Percentiles rank a stretch among this genome's conserved stretches.
Evolutionary conservation across 2,329 filamentous ascomycete genomes (phyloP).

Genomic region (Rhynchosporium graminicola): DNA sequence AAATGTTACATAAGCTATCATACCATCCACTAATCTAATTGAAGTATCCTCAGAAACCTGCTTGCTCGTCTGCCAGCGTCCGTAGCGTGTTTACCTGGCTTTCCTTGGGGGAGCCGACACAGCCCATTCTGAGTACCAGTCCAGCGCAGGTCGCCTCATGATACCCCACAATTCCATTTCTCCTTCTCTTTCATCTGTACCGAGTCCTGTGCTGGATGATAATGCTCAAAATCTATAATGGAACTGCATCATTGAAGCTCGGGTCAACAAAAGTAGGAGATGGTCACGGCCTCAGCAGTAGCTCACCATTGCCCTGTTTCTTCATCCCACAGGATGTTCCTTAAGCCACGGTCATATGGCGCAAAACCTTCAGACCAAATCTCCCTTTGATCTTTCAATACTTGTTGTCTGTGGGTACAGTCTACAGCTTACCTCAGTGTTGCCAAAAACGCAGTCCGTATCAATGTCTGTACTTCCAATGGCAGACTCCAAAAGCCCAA

Average conservation of each 20-base stretch:
- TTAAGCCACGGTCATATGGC: conserved; percentile 11
- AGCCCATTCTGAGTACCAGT: conserved; percentile 14
- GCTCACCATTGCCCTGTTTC: conserved; percentile 11
- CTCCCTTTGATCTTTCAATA: conserved; percentile 1
- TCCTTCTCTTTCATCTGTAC: conserved; percentile 11
- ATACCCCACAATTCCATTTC: conserved; percentile 17
- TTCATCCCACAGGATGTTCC: conserved; percentile 11
- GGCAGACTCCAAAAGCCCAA: conserved; percentile 14
- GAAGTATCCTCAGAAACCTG: too few relatives aligned
- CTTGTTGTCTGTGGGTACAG: neutral
- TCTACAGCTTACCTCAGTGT: conserved; percentile 1
- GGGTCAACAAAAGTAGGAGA: neutral
- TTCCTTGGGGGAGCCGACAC: conserved; percentile 5
- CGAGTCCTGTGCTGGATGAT: neutral
- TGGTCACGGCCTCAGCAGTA: neutral
- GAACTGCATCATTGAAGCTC: neutral
- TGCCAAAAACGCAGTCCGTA: conserved; percentile 4
- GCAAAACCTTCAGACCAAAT: conserved; percentile 13
- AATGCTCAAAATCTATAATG: conserved; percentile 17
- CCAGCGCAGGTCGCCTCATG: conserved; percentile 10
- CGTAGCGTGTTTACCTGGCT: neutral
- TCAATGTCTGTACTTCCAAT: neutral
- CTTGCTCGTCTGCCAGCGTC: neutral
- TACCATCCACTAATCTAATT: too few relatives aligned
- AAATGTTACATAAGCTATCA: too few relatives aligned